Evolutionary conservation across 768 basidiomycete species (phyloP).

Genomic region (Saitozyma sp.): DNA sequence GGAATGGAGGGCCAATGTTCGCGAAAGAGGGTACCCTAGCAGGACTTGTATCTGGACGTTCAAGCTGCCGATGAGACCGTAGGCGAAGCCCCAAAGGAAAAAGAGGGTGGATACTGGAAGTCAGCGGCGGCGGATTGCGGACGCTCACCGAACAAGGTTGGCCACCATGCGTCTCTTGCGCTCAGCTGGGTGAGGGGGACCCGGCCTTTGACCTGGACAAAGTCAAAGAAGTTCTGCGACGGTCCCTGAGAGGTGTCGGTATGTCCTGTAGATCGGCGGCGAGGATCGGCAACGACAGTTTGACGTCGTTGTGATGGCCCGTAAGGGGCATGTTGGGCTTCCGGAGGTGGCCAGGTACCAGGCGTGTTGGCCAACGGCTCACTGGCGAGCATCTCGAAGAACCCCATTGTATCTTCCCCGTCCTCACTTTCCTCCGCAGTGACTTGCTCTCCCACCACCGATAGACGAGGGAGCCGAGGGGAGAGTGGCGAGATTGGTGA

Average conservation of each 20-base stretch:
- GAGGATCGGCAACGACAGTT: too few species aligned
- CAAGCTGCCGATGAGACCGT: slow-evolving; percentile 47
- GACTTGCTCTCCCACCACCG: not conserved
- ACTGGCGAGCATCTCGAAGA: slow-evolving; percentile 20
- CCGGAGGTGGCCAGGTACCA: not conserved
- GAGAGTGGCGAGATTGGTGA: too few species aligned
- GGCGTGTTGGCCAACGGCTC: slow-evolving; percentile 6
- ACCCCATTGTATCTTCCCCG: slow-evolving; percentile 13
- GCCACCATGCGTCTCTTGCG: slow-evolving; percentile 41
- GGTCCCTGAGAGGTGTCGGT: slow-evolving; percentile 18
- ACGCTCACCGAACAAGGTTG: slow-evolving; percentile 40
- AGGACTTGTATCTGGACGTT: slow-evolving; percentile 38
- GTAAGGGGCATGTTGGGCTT: not conserved
- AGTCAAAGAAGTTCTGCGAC: slow-evolving; percentile 43
- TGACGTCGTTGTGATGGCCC: too few species aligned
- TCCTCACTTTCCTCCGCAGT: slow-evolving; percentile 2
- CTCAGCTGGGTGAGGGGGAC: slow-evolving; percentile 39
- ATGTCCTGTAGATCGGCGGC: too few species aligned
- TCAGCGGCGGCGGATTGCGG: not conserved
- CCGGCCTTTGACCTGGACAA: slow-evolving; percentile 39
- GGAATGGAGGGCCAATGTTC: slow-evolving; percentile 37
- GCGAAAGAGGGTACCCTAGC: slow-evolving; percentile 28
- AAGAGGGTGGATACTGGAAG: slow-evolving; percentile 42
- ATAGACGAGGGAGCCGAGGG: too few species aligned
- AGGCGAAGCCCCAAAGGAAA: slow-evolving; percentile 50